phyloP scores from a whole-genome alignment of 768 basidiomycete genomes.

The Trametes coccinea region DNA sequence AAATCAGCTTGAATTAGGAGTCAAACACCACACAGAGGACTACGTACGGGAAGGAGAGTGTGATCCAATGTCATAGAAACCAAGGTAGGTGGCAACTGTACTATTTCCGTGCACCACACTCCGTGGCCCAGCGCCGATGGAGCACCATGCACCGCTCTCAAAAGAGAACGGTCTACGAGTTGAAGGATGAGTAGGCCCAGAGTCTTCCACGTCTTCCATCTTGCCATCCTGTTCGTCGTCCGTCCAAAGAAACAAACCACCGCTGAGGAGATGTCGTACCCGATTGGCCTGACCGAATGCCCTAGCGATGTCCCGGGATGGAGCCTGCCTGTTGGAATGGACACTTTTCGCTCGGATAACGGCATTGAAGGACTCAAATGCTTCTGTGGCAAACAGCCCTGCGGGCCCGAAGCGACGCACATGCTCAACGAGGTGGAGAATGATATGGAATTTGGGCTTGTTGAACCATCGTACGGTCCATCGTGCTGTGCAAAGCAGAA shows the following conservation, averaged over 20 bases:
- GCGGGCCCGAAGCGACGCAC: constrained; percentile 31
- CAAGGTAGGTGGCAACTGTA: not conserved
- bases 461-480: constrained; percentile 30
- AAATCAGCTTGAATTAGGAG: not conserved
- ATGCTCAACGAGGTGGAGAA: constrained; percentile 29
- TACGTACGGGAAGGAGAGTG: too few species aligned
- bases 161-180: not conserved
- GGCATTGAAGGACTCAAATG: constrained; percentile 31
- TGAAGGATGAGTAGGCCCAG: not conserved
- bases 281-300: constrained; percentile 21
- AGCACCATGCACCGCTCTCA: not conserved
- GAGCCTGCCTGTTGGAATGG: constrained; percentile 28
- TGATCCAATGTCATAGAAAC: too few species aligned
- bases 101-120: not conserved
- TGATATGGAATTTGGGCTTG: constrained; percentile 33
- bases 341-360: constrained; percentile 27
- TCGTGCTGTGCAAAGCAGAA: constrained; percentile 22
- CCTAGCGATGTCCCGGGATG: constrained; percentile 27
- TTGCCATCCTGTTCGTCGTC: too few species aligned
- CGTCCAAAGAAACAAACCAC: constrained; percentile 10
- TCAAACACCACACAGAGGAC: too few species aligned
- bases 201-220: too few species aligned
- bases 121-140: not conserved
- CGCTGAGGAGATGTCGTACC: constrained; percentile 26
- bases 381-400: constrained; percentile 25